Percentiles rank a stretch among this genome's conserved stretches.
Evolutionary conservation across 2,329 filamentous ascomycete genomes (phyloP).

Genomic region (Aspergillus sp.): DNA sequence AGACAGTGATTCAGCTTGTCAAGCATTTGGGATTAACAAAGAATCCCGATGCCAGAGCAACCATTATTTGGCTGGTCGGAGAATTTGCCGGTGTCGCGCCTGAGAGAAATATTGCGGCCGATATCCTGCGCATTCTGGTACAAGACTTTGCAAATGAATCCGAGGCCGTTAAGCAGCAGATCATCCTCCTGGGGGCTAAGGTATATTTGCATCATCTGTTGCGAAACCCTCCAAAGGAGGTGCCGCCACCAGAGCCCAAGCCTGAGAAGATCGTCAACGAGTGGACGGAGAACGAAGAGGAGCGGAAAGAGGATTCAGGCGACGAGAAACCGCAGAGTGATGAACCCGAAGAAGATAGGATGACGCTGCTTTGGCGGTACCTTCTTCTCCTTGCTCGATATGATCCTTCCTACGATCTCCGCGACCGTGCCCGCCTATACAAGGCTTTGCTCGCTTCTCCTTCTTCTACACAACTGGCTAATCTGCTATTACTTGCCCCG

Average conservation of each 20-base stretch:
- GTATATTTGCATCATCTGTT: slow-evolving; percentile 85
- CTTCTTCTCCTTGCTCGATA: slow-evolving; percentile 83
- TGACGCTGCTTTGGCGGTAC: slow-evolving; percentile 80
- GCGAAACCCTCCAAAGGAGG: slow-evolving; percentile 47
- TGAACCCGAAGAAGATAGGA: slow-evolving; percentile 56
- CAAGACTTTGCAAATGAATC: slow-evolving; percentile 83
- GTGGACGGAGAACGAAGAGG: slow-evolving; percentile 32
- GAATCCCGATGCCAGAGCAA: slow-evolving; percentile 84
- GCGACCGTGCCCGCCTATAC: slow-evolving; percentile 87
- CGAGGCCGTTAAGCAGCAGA: slow-evolving; percentile 85
- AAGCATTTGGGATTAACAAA: slow-evolving; percentile 88
- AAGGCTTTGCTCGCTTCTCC: slow-evolving; percentile 78
- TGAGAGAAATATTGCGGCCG: slow-evolving; percentile 86
- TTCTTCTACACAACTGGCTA: slow-evolving; percentile 76
- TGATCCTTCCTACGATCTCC: slow-evolving; percentile 91
- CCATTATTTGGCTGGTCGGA: slow-evolving; percentile 95
- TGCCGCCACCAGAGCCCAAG: slow-evolving; percentile 24
- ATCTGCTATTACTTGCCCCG: slow-evolving; percentile 84
- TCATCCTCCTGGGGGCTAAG: slow-evolving; percentile 90
- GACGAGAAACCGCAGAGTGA: slow-evolving; percentile 13
- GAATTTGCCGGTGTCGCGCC: slow-evolving; percentile 82
- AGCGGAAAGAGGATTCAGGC: slow-evolving; percentile 25
- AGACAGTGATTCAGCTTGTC: slow-evolving; percentile 84
- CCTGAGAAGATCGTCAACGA: slow-evolving; percentile 29
- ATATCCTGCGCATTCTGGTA: slow-evolving; percentile 83